Base-by-base conservation (phyloP, 2,329 filamentous ascomycete genomes). In the Ascosphaera apis region DNA sequence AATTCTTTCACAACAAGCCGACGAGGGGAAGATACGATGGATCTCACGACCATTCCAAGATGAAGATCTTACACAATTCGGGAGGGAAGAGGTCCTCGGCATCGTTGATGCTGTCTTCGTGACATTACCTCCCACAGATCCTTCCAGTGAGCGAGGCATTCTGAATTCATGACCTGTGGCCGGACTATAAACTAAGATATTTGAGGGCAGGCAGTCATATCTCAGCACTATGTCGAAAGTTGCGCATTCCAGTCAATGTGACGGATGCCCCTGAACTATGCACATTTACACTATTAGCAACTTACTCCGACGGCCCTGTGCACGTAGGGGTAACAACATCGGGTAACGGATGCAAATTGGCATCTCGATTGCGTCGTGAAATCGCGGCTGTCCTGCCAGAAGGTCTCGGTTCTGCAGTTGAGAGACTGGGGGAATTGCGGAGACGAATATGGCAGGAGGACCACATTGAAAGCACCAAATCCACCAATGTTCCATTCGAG, bases 321-420 rank as follows among this genome's bases (percentile, higher is more conserved):
- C 88, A 95, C 52, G 76, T 98, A 41, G 88, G 88, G 41, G 78
- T 98, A 39, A 95, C 88, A 2, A 95, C 88, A 1, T 93, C 91
- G 39, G 86, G 88, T 15, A 76, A 79, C 46, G 88, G 88, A 1
- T 95, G 88, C 61, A 93, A 92, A 56, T 67, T 98, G 19, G 81
- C 88, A 4, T 81, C 82, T 7, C 69, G 88, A 17, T 81, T 98
- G 47, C 72, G 84, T 12, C 69, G 88, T 38, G 88, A 95, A 48
- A 78, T 98, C 41, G 78, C 81, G 2, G 68, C 83, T 0, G 71
- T 73, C 0, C 63, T 98, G 2, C 88, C 88, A 0, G 53, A 63
- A 1, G 66, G 77, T 13, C 65, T 95, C 4, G 88, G 88, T 4
- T 53, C 56, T 15, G 82, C 86, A 0, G 83, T 91, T 31, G 69